phyloP scores from a whole-genome alignment of 2,329 filamentous ascomycete species.

The Colletotrichum sp. region DNA sequence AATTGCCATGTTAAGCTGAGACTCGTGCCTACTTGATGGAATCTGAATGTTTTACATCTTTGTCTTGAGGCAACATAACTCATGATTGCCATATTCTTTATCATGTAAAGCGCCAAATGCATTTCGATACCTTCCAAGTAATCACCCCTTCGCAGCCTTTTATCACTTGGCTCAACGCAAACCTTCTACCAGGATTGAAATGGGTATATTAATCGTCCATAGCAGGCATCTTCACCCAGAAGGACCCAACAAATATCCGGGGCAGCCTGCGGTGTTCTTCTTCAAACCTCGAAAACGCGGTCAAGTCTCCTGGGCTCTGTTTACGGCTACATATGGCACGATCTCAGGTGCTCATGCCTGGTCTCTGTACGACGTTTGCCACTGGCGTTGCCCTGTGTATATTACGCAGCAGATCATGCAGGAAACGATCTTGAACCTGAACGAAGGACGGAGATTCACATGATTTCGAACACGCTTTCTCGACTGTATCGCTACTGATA shows the following conservation, averaged over 20 bases:
- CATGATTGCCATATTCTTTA: background rate
- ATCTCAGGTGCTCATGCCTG: background rate
- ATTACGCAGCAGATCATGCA: background rate
- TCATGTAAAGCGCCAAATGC: background rate
- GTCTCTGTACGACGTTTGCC: background rate
- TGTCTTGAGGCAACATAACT: background rate
- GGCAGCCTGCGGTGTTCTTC: too few relatives aligned
- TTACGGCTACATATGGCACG: background rate
- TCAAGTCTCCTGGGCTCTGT: background rate
- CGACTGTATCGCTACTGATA: background rate
- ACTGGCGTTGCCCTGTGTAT: background rate
- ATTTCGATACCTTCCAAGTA: background rate
- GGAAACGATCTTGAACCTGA: background rate
- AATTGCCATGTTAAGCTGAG: accelerated
- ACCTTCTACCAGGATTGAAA: accelerated
- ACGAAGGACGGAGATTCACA: background rate
- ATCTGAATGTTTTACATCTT: background rate
- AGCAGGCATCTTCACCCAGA: background rate
- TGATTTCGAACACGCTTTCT: background rate
- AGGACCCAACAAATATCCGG: background rate
- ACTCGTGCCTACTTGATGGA: background rate
- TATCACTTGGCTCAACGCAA: background rate
- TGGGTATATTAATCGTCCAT: background rate
- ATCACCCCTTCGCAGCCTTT: background rate
- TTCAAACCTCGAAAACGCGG: background rate